Percentiles rank a stretch among this genome's conserved stretches.
These are phyloP conservation scores for Aureobasidium sp. DNA, from an alignment of 2,329 filamentous ascomycete species.

Conservation along the genomic window DNA sequence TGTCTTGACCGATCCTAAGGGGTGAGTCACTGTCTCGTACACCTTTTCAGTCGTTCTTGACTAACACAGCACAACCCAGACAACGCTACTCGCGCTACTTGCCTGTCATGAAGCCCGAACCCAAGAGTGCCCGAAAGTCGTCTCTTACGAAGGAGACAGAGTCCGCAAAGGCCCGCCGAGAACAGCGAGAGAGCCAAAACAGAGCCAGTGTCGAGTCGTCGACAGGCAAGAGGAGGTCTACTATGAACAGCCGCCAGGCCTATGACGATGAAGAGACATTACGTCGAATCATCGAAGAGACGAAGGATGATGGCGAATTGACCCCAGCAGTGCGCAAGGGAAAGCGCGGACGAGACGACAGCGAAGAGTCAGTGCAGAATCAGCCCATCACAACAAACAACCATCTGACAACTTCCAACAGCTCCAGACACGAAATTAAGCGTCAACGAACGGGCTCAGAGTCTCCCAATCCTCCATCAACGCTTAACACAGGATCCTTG, in stretches of 20 bases:
- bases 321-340: constrained; percentile 54
- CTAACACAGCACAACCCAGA: constrained; percentile 33
- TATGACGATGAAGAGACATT: constrained; percentile 93
- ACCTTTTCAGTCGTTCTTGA: background rate
- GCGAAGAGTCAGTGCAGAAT: constrained; percentile 72
- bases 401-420: constrained; percentile 30
- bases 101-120: constrained; percentile 48
- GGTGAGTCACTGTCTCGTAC: constrained; percentile 54
- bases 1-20: constrained; percentile 70
- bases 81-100: constrained; percentile 58
- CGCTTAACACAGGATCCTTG: constrained; percentile 38
- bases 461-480: constrained; percentile 54
- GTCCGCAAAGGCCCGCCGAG: constrained; percentile 43
- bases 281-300: constrained; percentile 85
- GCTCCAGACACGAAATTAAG: constrained; percentile 65
- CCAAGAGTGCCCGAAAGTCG: constrained; percentile 55
- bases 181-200: constrained; percentile 39
- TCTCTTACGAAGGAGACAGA: constrained; percentile 54
- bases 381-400: background rate
- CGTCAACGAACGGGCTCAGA: constrained; percentile 76
- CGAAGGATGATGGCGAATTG: constrained; percentile 70
- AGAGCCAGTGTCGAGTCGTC: constrained; percentile 48
- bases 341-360: constrained; percentile 83
- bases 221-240: constrained; percentile 77
- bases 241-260: constrained; percentile 94